A percentile compares a stretch with the other conserved stretches of the same genome.
Evolutionary conservation across 371 early-diverging fungal species (phyloP).

Genomic region (Rhizomucor miehei): DNA sequence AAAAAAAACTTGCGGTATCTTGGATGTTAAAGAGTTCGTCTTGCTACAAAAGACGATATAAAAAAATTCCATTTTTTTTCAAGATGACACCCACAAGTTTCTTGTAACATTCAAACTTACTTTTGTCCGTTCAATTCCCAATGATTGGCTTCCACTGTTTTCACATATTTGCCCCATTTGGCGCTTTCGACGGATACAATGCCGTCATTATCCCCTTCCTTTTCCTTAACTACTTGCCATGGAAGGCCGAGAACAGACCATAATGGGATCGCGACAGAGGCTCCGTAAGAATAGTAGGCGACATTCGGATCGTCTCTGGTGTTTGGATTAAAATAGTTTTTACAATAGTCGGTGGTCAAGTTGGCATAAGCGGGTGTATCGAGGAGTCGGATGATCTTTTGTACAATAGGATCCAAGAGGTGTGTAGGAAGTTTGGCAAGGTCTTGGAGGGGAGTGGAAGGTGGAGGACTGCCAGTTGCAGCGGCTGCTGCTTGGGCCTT

Average conservation of each 20-base stretch:
- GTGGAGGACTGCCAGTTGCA: not conserved
- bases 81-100: not conserved
- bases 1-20: not conserved
- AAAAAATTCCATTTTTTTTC: not conserved
- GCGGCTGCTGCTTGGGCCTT: slow-evolving; percentile 17
- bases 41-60: not conserved
- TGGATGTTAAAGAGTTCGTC: too few species aligned
- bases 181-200: slow-evolving; percentile 78
- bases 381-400: slow-evolving; percentile 39
- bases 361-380: slow-evolving; percentile 90
- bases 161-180: slow-evolving; percentile 84
- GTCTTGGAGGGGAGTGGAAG: slow-evolving; percentile 5
- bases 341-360: slow-evolving; percentile 83
- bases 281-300: slow-evolving; percentile 80
- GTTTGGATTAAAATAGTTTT: slow-evolving; percentile 77
- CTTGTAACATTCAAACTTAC: slow-evolving; percentile 5
- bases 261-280: slow-evolving; percentile 47
- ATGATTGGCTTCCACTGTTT: slow-evolving; percentile 79
- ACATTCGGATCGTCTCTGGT: slow-evolving; percentile 79
- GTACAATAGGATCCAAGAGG: slow-evolving; percentile 16
- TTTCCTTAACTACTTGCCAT: slow-evolving; percentile 63
- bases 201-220: slow-evolving; percentile 94
- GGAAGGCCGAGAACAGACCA: slow-evolving; percentile 65
- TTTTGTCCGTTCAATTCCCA: slow-evolving; percentile 72
- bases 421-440: slow-evolving; percentile 11